Conservation (phyloP, 495 filamentous ascomycete species). For the Penicillium ochrochloron region DNA sequence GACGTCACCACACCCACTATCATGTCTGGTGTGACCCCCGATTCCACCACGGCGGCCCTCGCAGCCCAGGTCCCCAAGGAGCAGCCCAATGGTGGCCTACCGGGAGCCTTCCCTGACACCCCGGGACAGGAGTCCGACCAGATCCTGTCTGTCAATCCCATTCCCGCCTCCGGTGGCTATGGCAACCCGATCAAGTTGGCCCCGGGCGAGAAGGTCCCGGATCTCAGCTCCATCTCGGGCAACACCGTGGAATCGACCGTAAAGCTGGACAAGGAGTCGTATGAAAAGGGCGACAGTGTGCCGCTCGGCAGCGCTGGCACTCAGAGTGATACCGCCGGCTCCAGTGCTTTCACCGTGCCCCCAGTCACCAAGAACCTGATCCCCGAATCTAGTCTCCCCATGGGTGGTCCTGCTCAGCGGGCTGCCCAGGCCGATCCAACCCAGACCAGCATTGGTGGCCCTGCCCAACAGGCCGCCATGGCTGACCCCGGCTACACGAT, state of each 20-base stretch:
- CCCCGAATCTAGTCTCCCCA: slow-evolving; percentile 85
- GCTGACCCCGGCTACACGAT: slow-evolving; percentile 60
- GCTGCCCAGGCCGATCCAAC: slow-evolving; percentile 40
- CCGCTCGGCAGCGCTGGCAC: slow-evolving; percentile 30
- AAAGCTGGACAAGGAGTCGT: slow-evolving; percentile 80
- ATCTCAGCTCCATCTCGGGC: slow-evolving; percentile 52
- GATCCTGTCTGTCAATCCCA: slow-evolving; percentile 63
- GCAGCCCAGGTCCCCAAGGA: slow-evolving; percentile 72
- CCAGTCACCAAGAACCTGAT: slow-evolving; percentile 69
- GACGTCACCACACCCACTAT: slow-evolving; percentile 42
- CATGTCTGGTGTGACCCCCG: slow-evolving; percentile 71
- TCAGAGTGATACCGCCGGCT: slow-evolving; percentile 19
- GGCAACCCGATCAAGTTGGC: slow-evolving; percentile 80
- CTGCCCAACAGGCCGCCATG: slow-evolving; percentile 37
- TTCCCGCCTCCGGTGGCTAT: slow-evolving; percentile 73
- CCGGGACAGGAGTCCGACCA: slow-evolving; percentile 63
- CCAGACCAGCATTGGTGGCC: slow-evolving; percentile 20
- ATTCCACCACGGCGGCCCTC: slow-evolving; percentile 74
- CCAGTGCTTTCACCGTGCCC: slow-evolving; percentile 60
- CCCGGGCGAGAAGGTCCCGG: slow-evolving; percentile 81
- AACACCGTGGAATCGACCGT: slow-evolving; percentile 61
- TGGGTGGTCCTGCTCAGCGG: slow-evolving; percentile 49
- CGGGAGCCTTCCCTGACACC: slow-evolving; percentile 82
- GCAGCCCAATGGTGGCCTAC: slow-evolving; percentile 52
- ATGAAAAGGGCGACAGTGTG: slow-evolving; percentile 71